Percentiles rank a stretch among this genome's conserved stretches.
phyloP scores from a whole-genome alignment of 345 rosid genomes.

The Adansonia digitata region DNA sequence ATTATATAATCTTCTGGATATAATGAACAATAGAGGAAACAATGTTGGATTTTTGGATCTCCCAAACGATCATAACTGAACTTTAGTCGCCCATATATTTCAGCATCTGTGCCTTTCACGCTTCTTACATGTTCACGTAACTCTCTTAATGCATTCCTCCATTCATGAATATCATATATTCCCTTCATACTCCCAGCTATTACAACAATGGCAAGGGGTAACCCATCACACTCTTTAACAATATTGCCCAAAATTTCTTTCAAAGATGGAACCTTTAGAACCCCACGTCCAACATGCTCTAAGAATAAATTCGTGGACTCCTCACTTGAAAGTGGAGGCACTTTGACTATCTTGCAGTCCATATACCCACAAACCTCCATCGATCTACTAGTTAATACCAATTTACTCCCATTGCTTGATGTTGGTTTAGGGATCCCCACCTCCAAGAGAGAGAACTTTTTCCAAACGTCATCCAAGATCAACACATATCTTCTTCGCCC shows the following conservation, averaged over 20 bases:
- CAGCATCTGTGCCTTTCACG: neutral
- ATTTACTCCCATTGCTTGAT: neutral
- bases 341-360: neutral
- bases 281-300: neutral
- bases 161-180: conserved; percentile 2
- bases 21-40: conserved; percentile 14
- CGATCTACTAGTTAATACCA: conserved; percentile 1
- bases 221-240: conserved; percentile 8
- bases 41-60: conserved; percentile 7
- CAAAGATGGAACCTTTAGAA: neutral
- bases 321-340: neutral
- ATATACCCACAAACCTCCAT: neutral
- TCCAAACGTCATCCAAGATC: too few species aligned
- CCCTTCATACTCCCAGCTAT: conserved; percentile 17
- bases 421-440: neutral
- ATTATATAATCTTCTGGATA: conserved; percentile 8
- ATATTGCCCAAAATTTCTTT: too few species aligned
- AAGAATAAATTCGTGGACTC: neutral
- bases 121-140: neutral
- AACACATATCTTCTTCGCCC: neutral
- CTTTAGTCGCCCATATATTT: neutral
- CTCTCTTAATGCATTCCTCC: conserved; percentile 11
- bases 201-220: conserved; percentile 15
- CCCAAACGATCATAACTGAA: conserved; percentile 18
- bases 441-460: neutral